phyloP scores from a whole-genome alignment of 108 stramenopile genomes.

The Nitzschia sp. region DNA sequence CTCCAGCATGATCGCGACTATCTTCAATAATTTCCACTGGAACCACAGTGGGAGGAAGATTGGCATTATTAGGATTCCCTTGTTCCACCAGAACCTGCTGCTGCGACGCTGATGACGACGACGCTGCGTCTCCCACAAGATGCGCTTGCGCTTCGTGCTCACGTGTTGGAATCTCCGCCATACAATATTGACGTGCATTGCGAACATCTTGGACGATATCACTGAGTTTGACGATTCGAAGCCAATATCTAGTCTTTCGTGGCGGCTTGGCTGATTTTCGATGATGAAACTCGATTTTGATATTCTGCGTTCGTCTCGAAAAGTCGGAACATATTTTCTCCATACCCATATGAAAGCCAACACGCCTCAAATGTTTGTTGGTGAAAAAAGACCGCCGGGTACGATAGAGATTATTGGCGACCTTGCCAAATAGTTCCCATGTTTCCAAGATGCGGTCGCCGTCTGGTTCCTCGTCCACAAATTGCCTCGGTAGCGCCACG shows the following conservation, averaged over 20 bases:
- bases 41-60: too few relatives aligned
- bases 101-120: too few relatives aligned
- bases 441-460: not conserved
- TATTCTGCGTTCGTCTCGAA: not conserved
- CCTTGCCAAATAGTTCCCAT: not conserved
- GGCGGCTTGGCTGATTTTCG: not conserved
- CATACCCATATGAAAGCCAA: not conserved
- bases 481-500: not conserved
- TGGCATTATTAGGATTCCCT: too few relatives aligned
- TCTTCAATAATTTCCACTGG: not conserved
- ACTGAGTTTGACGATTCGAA: not conserved
- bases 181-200: not conserved
- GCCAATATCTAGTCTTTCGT: not conserved
- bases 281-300: not conserved
- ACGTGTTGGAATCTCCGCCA: not conserved
- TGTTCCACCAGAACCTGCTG: too few relatives aligned
- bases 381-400: not conserved
- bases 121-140: not conserved
- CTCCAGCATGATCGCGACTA: not conserved
- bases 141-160: not conserved
- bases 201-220: not conserved
- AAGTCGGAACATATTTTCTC: not conserved
- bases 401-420: not conserved
- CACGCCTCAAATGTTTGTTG: not conserved
- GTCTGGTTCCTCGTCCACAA: not conserved